These are phyloP conservation scores for Coleophoma crateriformis DNA, from an alignment of 2,329 filamentous ascomycete genomes.

Conservation along the genomic window DNA sequence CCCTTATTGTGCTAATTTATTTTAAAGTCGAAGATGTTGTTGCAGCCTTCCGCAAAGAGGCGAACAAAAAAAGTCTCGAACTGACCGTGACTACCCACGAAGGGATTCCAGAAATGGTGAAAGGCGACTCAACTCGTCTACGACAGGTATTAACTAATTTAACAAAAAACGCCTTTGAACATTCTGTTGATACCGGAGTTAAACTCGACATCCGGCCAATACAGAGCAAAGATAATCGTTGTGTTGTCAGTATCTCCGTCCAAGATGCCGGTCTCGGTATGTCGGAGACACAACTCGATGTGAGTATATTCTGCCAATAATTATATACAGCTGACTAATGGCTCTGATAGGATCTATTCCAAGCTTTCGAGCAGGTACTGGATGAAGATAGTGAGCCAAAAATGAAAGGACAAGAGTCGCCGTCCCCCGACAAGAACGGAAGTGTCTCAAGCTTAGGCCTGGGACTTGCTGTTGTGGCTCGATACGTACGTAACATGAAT, in stretches of 20 bases:
- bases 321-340: neutral
- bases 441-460: constrained; percentile 5
- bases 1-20: too few relatives aligned
- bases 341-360: constrained; percentile 10
- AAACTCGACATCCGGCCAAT: constrained; percentile 17
- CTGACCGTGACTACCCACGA: constrained; percentile 13
- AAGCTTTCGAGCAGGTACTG: constrained; percentile 16
- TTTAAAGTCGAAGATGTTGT: constrained; percentile 9
- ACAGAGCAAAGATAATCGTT: constrained; percentile 4
- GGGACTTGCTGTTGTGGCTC: constrained; percentile 15
- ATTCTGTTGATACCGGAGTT: constrained; percentile 11
- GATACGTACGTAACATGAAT: constrained; percentile 16
- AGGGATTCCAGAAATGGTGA: constrained; percentile 14
- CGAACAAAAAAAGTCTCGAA: constrained; percentile 13
- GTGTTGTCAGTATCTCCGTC: constrained; percentile 12
- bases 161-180: constrained; percentile 17
- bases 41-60: constrained; percentile 12
- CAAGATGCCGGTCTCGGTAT: constrained; percentile 18
- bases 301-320: neutral
- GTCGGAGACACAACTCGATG: constrained; percentile 17
- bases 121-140: constrained; percentile 14
- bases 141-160: constrained; percentile 16
- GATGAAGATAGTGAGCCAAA: constrained; percentile 11
- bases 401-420: neutral
- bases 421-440: neutral